These are phyloP conservation scores for Saccharomycopsis babjevae DNA, from an alignment of 805 yeast species.

Conservation along the genomic window DNA sequence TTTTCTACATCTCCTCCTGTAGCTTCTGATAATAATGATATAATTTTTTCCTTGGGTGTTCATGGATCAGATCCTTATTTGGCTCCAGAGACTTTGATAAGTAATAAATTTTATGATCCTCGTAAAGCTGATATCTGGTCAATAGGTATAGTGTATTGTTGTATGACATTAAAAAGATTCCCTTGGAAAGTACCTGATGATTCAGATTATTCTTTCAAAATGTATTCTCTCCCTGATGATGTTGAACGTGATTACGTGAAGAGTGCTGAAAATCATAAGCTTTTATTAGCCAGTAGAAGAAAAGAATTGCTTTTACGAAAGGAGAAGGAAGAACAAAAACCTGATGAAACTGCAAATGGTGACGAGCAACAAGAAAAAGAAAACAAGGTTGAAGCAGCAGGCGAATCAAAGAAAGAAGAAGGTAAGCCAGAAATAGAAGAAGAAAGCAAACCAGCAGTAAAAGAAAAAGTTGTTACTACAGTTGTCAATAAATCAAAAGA, in stretches of 20 bases:
- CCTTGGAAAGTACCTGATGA: slow-evolving; percentile 80
- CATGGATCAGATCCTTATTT: slow-evolving; percentile 83
- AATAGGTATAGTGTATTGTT: slow-evolving; percentile 72
- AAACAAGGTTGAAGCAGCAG: not conserved
- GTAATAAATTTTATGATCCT: slow-evolving; percentile 51
- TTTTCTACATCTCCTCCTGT: slow-evolving; percentile 49
- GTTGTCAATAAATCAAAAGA: not conserved
- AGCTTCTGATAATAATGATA: slow-evolving; percentile 37
- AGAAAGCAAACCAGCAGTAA: slow-evolving; percentile 12
- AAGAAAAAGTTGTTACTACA: slow-evolving; percentile 8
- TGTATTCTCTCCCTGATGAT: slow-evolving; percentile 60
- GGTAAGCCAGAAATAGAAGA: not conserved
- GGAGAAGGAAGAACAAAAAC: not conserved
- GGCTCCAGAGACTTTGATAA: slow-evolving; percentile 66
- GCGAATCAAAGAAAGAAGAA: not conserved
- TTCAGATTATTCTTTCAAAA: slow-evolving; percentile 58
- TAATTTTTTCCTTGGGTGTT: slow-evolving; percentile 58
- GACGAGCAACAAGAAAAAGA: not conserved
- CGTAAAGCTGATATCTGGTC: slow-evolving; percentile 80
- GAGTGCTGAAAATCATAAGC: slow-evolving; percentile 64
- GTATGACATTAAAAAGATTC: slow-evolving; percentile 75
- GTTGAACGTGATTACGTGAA: slow-evolving; percentile 64
- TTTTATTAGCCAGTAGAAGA: slow-evolving; percentile 49
- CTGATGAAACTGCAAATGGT: not conserved
- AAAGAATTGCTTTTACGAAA: slow-evolving; percentile 21